A percentile compares a stretch with the other conserved stretches of the same genome.
Conservation (phyloP, 2,329 filamentous ascomycete species). For the Aspergillus novofumigatus region DNA sequence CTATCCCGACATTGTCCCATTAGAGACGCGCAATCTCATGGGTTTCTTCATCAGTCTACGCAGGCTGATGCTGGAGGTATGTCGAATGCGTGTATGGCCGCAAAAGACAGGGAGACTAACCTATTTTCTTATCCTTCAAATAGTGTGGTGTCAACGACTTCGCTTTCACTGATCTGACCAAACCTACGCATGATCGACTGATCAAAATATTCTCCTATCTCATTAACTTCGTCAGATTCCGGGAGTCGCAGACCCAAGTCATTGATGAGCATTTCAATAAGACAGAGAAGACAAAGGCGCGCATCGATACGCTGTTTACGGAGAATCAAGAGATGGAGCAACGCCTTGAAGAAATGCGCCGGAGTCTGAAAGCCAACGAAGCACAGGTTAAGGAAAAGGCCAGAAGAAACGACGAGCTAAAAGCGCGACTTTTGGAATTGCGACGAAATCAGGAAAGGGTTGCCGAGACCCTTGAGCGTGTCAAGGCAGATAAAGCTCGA, state of each 20-base stretch:
- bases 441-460: slow-evolving; percentile 78
- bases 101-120: neutral
- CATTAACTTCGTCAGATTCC: slow-evolving; percentile 98
- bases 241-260: slow-evolving; percentile 81
- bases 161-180: slow-evolving; percentile 85
- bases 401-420: slow-evolving; percentile 79
- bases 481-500: slow-evolving; percentile 73
- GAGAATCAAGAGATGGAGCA: slow-evolving; percentile 86
- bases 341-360: slow-evolving; percentile 73
- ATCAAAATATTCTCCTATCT: slow-evolving; percentile 96
- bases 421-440: slow-evolving; percentile 74
- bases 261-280: slow-evolving; percentile 95
- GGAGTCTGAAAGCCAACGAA: slow-evolving; percentile 76
- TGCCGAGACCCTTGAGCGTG: slow-evolving; percentile 74
- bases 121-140: neutral
- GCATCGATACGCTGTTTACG: slow-evolving; percentile 78
- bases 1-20: slow-evolving; percentile 75
- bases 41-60: slow-evolving; percentile 86
- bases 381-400: slow-evolving; percentile 78
- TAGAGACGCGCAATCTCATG: slow-evolving; percentile 90
- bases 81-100: neutral
- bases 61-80: slow-evolving; percentile 66
- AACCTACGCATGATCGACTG: slow-evolving; percentile 82
- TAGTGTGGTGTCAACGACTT: slow-evolving; percentile 91
- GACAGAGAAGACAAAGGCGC: slow-evolving; percentile 75